Evolutionary conservation across 352 stramenopile species (phyloP), one percentile per base, ranked within the genome.

Genomic region (Pythium apleroticum): DNA sequence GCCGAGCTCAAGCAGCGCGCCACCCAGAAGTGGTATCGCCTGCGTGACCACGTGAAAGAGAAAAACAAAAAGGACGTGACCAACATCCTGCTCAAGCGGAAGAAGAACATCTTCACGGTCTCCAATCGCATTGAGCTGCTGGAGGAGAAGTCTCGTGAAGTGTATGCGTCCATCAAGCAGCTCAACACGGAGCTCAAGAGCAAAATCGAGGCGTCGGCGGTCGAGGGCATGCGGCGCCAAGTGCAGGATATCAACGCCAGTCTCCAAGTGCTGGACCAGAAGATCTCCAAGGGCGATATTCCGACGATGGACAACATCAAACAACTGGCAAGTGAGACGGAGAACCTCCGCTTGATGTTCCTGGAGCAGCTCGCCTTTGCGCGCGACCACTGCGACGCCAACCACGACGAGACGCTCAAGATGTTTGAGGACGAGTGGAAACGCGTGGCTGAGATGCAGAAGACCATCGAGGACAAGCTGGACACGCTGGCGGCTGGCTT

Each of bases 51-150:
- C 66, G 66, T 91, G 30, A 88, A 89, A 52, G 82, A 91, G 45
- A 89, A 91, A 45, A 78, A 88, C 49, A 91, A 91, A 59, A 89
- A 89, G 50, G 80, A 89, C 31, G 71, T 89, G 14, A 74, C 80
- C 6, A 91, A 88, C 43, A 91, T 91, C 52, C 35, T 89, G 33
- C 74, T 91, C 49, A 91, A 88, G 65, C 82, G 82, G 54, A 91
- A 91, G 69, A 91, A 91, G 49, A 91, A 89, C 20, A 79, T 91
- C 4, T 91, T 91, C 53, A 91, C 82, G 1, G 80, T 91, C 6
- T 91, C 82, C 10, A 83, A 81, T 7, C 73, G 82, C 27, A 88
- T 91, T 54, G 82, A 91, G 57, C 63, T 91, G 15, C 69, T 91
- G 0, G 82, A 91, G 25, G 82, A 91, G 11, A 91, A 91, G 48